Evolutionary conservation across 352 stramenopile species (phyloP).

Genomic region (Phytophthora nicotianae): DNA sequence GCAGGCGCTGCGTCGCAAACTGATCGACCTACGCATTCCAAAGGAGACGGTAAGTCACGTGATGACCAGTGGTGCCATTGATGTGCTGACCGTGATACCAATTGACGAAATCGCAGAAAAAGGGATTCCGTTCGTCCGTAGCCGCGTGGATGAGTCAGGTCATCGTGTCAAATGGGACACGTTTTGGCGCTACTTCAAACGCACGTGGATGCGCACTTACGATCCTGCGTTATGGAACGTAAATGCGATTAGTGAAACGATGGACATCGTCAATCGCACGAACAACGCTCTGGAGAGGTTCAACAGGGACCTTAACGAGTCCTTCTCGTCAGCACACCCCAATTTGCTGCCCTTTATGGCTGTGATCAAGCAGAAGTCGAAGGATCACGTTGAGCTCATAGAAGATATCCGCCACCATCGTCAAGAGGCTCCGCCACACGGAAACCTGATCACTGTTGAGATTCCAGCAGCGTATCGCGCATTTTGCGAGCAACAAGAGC

Average conservation of each 20-base stretch:
- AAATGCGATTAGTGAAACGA: background rate
- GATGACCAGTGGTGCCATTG: background rate
- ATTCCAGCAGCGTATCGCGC: background rate
- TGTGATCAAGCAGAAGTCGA: slow-evolving; percentile 4
- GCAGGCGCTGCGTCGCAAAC: slow-evolving; percentile 10
- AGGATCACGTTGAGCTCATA: background rate
- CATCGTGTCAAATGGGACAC: background rate
- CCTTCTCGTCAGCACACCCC: background rate
- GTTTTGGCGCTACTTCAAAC: background rate
- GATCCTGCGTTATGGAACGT: slow-evolving; percentile 1
- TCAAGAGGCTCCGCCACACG: background rate
- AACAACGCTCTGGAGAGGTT: background rate
- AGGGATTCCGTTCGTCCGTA: slow-evolving; percentile 1
- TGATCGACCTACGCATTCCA: slow-evolving; percentile 5
- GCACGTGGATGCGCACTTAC: background rate
- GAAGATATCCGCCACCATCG: background rate
- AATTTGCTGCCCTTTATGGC: slow-evolving; percentile 1
- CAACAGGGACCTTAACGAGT: slow-evolving; percentile 2
- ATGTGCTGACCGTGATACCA: slow-evolving; percentile 7
- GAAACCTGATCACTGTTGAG: background rate
- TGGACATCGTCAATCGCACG: background rate
- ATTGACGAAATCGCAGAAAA: background rate
- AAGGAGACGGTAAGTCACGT: background rate
- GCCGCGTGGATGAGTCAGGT: background rate
- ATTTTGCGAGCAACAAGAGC: background rate